phyloP scores from a whole-genome alignment of 768 basidiomycete species.

The Pleurotus cornucopiae region DNA sequence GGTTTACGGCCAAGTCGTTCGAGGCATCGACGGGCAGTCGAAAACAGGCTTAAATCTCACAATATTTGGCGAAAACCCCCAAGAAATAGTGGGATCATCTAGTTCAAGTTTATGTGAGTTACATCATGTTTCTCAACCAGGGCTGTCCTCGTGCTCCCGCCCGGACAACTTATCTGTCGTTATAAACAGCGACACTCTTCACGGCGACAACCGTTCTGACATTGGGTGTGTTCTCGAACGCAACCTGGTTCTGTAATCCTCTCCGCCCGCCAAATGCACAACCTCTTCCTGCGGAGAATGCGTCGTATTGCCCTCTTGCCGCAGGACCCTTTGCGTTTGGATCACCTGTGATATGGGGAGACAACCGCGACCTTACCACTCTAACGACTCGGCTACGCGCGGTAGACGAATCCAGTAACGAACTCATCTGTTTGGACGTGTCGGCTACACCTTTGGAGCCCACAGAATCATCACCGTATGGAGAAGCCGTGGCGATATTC shows the following conservation, averaged over 20 bases:
- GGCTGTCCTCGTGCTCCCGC: not conserved
- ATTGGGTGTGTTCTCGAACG: constrained; percentile 65
- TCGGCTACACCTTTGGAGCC: constrained; percentile 73
- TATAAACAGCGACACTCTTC: constrained; percentile 73
- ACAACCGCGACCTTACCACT: constrained; percentile 73
- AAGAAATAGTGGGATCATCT: constrained; percentile 55
- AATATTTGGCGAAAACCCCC: constrained; percentile 60
- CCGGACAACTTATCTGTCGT: constrained; percentile 1
- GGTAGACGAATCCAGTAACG: constrained; percentile 80
- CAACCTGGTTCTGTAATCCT: constrained; percentile 73
- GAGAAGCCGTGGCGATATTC: constrained; percentile 61
- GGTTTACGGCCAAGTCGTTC: constrained; percentile 69
- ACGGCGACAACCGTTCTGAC: constrained; percentile 79
- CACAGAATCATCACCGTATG: constrained; percentile 55
- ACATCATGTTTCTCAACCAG: constrained; percentile 1
- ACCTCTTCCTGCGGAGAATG: constrained; percentile 34
- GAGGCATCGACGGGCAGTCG: constrained; percentile 27
- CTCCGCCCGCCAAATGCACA: constrained; percentile 77
- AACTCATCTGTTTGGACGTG: constrained; percentile 81
- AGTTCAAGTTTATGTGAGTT: constrained; percentile 66
- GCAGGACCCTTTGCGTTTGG: constrained; percentile 82
- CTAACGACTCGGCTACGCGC: constrained; percentile 81
- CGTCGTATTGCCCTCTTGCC: constrained; percentile 70
- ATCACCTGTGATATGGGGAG: constrained; percentile 61
- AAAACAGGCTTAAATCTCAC: constrained; percentile 63